Evolutionary conservation across 2,329 filamentous ascomycete species (phyloP).

Genomic region (Colletotrichum theobromicola): DNA sequence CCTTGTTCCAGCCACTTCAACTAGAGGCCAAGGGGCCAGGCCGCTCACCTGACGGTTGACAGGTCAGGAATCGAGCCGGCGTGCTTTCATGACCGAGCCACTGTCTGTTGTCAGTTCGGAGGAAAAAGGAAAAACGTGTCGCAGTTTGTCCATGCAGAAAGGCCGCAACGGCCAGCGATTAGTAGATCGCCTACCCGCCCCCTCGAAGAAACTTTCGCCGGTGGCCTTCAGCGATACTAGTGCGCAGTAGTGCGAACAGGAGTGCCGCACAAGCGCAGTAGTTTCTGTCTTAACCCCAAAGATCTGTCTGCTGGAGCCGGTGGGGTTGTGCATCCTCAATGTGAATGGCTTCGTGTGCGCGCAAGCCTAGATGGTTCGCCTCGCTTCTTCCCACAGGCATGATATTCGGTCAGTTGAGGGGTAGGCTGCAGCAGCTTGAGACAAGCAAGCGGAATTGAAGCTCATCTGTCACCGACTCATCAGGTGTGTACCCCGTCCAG

Average conservation of each 20-base stretch:
- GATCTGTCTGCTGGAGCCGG: not conserved
- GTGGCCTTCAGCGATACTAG: not conserved
- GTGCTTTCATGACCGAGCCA: not conserved
- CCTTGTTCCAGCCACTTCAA: not conserved
- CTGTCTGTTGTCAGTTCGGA: not conserved
- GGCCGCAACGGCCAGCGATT: not conserved
- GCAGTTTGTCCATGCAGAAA: not conserved
- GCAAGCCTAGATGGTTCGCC: not conserved
- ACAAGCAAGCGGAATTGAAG: not conserved
- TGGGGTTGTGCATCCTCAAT: not conserved
- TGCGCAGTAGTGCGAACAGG: not conserved
- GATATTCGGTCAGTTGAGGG: not conserved
- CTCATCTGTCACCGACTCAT: not conserved
- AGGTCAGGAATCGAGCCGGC: not conserved
- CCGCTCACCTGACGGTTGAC: not conserved
- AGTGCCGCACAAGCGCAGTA: not conserved
- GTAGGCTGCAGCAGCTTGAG: not conserved
- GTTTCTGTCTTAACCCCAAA: not conserved
- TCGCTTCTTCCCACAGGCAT: not conserved
- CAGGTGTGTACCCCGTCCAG: not conserved
- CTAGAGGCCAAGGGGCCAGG: not conserved
- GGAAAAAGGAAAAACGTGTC: not conserved
- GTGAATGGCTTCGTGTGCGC: not conserved
- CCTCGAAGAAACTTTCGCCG: not conserved
- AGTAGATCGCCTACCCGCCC: constrained; percentile 11